Conservation (phyloP, 441 rosid species). For the Macaranga tanarius region DNA sequence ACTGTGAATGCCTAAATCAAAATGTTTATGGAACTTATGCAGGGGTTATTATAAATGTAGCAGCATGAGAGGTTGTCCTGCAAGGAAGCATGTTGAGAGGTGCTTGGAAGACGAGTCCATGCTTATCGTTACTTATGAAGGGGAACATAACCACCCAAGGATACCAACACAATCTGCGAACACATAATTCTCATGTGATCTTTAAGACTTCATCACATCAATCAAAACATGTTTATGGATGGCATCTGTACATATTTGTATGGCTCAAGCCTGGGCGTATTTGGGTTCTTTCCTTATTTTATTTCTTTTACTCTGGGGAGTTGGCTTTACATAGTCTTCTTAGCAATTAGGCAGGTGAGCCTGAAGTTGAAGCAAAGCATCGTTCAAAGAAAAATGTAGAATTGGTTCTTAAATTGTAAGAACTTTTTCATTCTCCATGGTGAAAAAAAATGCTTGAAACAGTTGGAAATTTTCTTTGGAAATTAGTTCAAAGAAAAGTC, state of each 20-base stretch:
- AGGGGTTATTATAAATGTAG: conserved; percentile 99
- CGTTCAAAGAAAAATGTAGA: conserved; percentile 15
- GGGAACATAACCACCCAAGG: conserved; percentile 84
- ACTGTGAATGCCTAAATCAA: neutral
- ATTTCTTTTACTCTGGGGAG: conserved; percentile 18
- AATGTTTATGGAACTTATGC: conserved; percentile 19
- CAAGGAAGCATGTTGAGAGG: conserved; percentile 98
- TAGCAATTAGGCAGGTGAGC: conserved; percentile 13
- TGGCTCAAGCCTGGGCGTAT: conserved; percentile 33
- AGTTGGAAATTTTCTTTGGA: conserved; percentile 13
- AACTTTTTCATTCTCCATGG: conserved; percentile 28
- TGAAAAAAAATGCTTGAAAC: conserved; percentile 20
- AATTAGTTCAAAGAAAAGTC: neutral
- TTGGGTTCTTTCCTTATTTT: neutral
- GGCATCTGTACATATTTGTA: conserved; percentile 46
- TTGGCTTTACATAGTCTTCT: conserved; percentile 19
- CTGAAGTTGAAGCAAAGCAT: conserved; percentile 4
- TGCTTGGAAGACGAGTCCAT: conserved; percentile 84
- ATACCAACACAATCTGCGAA: conserved; percentile 61
- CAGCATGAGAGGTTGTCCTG: conserved; percentile 98
- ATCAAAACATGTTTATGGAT: conserved; percentile 17
- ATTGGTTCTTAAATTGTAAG: conserved; percentile 35
- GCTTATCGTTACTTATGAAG: conserved; percentile 95
- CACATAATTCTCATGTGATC: conserved; percentile 20
- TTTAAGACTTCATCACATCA: conserved; percentile 20